A percentile compares a stretch with the other conserved stretches of the same genome.
Evolutionary conservation across 331 rosid genomes (phyloP).

Genomic region (Pyrus hybrid): DNA sequence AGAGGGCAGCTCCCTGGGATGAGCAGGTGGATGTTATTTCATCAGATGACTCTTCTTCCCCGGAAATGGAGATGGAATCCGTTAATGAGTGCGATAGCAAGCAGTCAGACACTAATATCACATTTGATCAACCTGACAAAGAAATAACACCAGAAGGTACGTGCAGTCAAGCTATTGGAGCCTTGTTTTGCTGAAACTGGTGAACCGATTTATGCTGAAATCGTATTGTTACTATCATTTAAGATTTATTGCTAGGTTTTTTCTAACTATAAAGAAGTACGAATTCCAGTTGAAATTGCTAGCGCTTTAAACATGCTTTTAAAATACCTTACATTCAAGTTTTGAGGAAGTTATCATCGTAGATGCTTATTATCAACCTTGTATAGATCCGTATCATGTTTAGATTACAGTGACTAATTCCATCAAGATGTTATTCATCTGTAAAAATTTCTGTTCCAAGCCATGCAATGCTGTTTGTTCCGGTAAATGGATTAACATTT

Average conservation of each 20-base stretch:
- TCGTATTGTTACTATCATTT: background rate
- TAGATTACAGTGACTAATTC: background rate
- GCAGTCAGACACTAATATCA: background rate
- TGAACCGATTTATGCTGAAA: background rate
- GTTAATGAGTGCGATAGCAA: constrained; percentile 9
- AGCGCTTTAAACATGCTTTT: background rate
- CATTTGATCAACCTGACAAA: background rate
- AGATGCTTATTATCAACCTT: background rate
- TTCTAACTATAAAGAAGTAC: background rate
- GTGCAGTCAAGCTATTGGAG: background rate
- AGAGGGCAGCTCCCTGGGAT: constrained; percentile 54
- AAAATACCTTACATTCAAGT: background rate
- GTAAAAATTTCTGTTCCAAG: background rate
- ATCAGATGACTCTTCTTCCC: constrained; percentile 49
- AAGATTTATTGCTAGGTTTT: background rate
- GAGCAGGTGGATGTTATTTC: constrained; percentile 32
- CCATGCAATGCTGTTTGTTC: background rate
- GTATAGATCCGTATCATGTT: background rate
- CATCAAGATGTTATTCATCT: background rate
- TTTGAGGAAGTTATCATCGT: background rate
- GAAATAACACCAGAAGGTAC: constrained; percentile 41
- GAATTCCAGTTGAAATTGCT: background rate
- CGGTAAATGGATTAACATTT: background rate
- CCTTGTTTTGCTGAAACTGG: background rate
- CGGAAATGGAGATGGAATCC: constrained; percentile 25